Percentiles rank a stretch among this genome's conserved stretches.
These are phyloP conservation scores for Onygena corvina DNA, from an alignment of 2,329 filamentous ascomycete genomes.

Conservation along the genomic window DNA sequence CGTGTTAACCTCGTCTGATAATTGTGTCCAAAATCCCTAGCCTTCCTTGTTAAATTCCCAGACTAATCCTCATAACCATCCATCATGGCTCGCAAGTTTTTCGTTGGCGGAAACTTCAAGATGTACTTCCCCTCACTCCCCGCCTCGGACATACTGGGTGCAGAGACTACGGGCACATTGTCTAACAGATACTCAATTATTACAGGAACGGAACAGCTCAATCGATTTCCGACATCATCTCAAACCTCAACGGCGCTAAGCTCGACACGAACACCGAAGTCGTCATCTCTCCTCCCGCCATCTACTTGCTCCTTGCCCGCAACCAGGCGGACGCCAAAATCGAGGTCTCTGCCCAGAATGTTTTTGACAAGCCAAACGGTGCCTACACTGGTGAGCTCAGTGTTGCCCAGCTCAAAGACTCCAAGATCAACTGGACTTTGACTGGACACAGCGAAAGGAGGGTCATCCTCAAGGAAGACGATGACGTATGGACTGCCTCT, in stretches of 20 bases:
- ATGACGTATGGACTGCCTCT: conserved; percentile 51
- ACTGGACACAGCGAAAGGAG: conserved; percentile 93
- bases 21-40: background rate
- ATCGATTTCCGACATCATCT: conserved; percentile 81
- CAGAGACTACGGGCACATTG: conserved; percentile 7
- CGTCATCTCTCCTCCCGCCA: conserved; percentile 77
- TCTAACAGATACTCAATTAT: background rate
- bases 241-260: conserved; percentile 73
- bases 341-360: conserved; percentile 88
- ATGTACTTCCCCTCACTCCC: conserved; percentile 48
- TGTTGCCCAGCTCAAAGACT: conserved; percentile 80
- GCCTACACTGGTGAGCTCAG: conserved; percentile 97
- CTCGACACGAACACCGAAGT: conserved; percentile 60
- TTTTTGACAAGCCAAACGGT: conserved; percentile 92
- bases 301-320: conserved; percentile 82
- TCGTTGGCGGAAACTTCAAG: conserved; percentile 99
- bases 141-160: conserved; percentile 19
- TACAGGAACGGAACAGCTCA: conserved; percentile 82
- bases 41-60: background rate
- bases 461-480: conserved; percentile 74
- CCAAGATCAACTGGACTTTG: conserved; percentile 77
- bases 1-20: background rate
- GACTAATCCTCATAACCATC: background rate
- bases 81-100: conserved; percentile 87
- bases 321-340: conserved; percentile 63